Evolutionary conservation across 1,139 yeast species (phyloP).

Genomic region (Hyphopichia khmerensis): DNA sequence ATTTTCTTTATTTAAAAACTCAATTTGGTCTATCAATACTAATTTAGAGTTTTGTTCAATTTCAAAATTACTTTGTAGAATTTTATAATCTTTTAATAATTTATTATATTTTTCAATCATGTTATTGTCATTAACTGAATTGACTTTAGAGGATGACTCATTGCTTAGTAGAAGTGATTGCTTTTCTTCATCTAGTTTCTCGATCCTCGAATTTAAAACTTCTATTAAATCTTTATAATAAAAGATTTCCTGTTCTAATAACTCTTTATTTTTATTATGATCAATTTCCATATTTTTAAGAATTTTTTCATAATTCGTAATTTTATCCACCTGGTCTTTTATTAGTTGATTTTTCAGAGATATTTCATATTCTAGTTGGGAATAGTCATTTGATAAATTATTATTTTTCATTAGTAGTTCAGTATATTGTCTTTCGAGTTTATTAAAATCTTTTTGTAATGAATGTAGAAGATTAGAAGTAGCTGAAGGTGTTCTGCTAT

Average conservation of each 20-base stretch:
- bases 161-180: conserved; percentile 1
- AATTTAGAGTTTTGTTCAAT: conserved; percentile 52
- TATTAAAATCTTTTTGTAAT: conserved; percentile 12
- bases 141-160: neutral
- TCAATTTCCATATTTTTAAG: conserved; percentile 21
- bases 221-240: conserved; percentile 33
- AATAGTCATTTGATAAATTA: conserved; percentile 17
- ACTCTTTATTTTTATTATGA: conserved; percentile 23
- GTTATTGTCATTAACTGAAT: neutral
- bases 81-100: conserved; percentile 36
- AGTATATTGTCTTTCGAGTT: conserved; percentile 26
- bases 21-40: conserved; percentile 55
- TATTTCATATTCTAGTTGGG: conserved; percentile 23
- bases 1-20: conserved; percentile 44
- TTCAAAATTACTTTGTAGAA: conserved; percentile 41
- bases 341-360: conserved; percentile 15
- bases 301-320: conserved; percentile 19
- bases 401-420: conserved; percentile 25
- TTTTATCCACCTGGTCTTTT: conserved; percentile 18
- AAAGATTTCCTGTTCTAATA: conserved; percentile 28
- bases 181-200: conserved; percentile 16
- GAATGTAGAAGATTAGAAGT: conserved; percentile 1
- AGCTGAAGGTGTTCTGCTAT: neutral
- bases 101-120: conserved; percentile 24
- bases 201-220: conserved; percentile 29